These are phyloP conservation scores for Chalciporus sp. DNA, from an alignment of 1,284 basidiomycete species.

Conservation along the genomic window DNA sequence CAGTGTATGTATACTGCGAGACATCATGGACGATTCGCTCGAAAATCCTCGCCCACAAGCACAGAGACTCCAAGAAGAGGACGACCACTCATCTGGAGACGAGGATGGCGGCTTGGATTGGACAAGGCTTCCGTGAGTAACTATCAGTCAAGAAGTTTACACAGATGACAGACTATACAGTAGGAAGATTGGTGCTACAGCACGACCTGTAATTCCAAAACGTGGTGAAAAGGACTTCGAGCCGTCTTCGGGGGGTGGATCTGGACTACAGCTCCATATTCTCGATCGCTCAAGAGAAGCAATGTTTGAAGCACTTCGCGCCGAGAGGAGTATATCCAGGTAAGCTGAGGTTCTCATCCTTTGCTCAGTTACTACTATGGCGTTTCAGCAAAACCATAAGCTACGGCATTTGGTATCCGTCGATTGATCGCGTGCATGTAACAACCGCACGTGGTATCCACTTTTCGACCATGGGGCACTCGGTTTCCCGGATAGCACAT, in stretches of 20 bases:
- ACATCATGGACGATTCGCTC: slow-evolving; percentile 51
- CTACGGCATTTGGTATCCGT: slow-evolving; percentile 73
- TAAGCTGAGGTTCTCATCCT: slow-evolving; percentile 35
- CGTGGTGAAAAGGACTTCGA: slow-evolving; percentile 97
- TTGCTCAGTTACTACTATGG: slow-evolving; percentile 10
- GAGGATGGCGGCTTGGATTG: slow-evolving; percentile 63
- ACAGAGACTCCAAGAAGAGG: slow-evolving; percentile 19
- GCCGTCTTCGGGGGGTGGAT: slow-evolving; percentile 72
- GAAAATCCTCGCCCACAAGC: slow-evolving; percentile 41
- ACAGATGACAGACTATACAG: slow-evolving; percentile 2
- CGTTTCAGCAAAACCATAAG: slow-evolving; percentile 67
- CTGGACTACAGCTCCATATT: slow-evolving; percentile 79
- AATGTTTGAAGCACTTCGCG: slow-evolving; percentile 81
- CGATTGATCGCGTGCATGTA: slow-evolving; percentile 65
- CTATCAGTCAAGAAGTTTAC: not conserved
- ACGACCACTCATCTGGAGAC: slow-evolving; percentile 48
- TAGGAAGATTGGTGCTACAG: slow-evolving; percentile 27
- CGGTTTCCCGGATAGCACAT: slow-evolving; percentile 44
- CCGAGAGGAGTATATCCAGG: slow-evolving; percentile 76
- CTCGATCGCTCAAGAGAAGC: slow-evolving; percentile 74
- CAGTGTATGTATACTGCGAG: not conserved
- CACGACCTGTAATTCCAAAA: slow-evolving; percentile 75
- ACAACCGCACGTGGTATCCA: slow-evolving; percentile 75
- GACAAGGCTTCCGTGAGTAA: slow-evolving; percentile 51
- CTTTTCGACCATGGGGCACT: slow-evolving; percentile 79